Evolutionary conservation across 495 filamentous ascomycete species (phyloP), one percentile per base, ranked within the genome.

Genomic region (Parathielavia appendiculata): DNA sequence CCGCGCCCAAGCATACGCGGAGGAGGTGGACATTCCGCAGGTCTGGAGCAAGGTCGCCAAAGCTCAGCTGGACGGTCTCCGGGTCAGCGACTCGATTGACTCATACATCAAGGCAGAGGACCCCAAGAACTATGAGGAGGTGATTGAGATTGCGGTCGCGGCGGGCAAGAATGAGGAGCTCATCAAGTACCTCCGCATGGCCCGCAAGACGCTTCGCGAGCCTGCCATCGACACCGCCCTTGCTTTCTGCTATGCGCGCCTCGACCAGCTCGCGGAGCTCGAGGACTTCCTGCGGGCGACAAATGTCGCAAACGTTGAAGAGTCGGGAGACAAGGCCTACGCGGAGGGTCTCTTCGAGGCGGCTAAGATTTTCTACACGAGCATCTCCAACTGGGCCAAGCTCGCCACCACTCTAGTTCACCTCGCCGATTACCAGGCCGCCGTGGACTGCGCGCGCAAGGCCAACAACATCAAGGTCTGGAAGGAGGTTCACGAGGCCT

Each of bases 21-120:
- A 99, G 68, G 90, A 91, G 60, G 89, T 97, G 53, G 95, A 99
- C 67, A 78, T 91, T 45, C 88, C 95, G 8, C 91, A 96, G 65
- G 95, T 99, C n/a, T 99, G 95, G 95, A 97, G 93, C 79, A 89
- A 86, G 78, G 91, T 99, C 62, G 95, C 90, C 63, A 99, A 99
- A 81, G 95, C 95, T 48, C 95, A 99, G 74, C 81, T 99, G 44
- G 95, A 97, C 71, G 95, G 95, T 63, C 85, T 97, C 22, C 90
- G 95, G 50, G 87, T 99, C 38, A 85, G 83, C 44, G 95, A 99
- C 78, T 84, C 89, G 17, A 92, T 97, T 62, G 92, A 95, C 43
- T 97, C 95, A 1, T 99, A 99, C 74, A 95, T 99, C 66, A 90
- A 90, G 64, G 95, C 95, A 43, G 80, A 85, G 61, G 95, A 99